Evolutionary conservation across 257 asterid genomes (phyloP).

Genomic region (Nicotiana attenuata): DNA sequence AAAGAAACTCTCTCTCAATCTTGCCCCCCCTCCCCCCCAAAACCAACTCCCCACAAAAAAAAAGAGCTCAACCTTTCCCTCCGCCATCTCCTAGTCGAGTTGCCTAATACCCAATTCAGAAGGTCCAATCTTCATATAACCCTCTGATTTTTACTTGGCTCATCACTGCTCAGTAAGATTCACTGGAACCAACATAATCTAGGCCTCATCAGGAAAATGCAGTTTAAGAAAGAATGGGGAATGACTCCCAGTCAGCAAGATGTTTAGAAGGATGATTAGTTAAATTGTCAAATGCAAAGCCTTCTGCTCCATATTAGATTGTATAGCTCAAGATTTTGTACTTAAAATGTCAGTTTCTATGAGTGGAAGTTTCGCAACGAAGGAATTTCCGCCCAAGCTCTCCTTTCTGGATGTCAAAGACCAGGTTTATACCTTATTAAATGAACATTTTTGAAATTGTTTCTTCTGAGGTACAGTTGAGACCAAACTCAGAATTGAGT

Average conservation of each 20-base stretch:
- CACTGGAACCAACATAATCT: background rate
- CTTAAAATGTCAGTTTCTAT: background rate
- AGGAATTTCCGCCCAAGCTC: background rate
- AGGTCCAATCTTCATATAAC: background rate
- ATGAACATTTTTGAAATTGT: background rate
- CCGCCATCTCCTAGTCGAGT: background rate
- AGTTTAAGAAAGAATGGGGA: background rate
- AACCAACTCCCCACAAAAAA: too few species aligned
- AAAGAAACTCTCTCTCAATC: too few species aligned
- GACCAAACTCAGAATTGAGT: background rate
- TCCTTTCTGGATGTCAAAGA: background rate
- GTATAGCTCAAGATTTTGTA: background rate
- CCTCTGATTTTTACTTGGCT: background rate
- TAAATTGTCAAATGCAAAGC: background rate
- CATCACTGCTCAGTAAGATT: background rate
- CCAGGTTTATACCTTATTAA: background rate
- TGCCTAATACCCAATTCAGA: background rate
- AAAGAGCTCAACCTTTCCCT: background rate
- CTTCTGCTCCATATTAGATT: background rate
- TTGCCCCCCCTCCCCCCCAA: too few species aligned
- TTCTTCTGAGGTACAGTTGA: background rate
- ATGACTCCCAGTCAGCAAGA: background rate
- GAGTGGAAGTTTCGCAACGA: background rate
- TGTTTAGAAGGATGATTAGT: background rate
- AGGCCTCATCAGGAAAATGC: background rate